These are phyloP conservation scores for Pedinophyceae sp. DNA, from an alignment of 139 green algal genomes.

Conservation along the genomic window DNA sequence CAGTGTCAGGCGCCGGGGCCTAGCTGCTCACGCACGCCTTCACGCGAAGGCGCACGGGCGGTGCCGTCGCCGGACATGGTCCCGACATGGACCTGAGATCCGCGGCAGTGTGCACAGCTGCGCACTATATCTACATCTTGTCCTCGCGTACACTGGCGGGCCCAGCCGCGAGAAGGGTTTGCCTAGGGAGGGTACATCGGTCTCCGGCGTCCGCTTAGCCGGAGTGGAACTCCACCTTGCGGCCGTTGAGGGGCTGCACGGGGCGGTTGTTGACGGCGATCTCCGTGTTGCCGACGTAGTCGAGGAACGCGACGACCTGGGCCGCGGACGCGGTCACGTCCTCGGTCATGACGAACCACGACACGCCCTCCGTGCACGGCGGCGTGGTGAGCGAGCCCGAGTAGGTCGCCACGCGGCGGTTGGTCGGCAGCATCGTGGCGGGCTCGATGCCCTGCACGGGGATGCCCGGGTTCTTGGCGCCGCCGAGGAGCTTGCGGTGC, in stretches of 20 bases:
- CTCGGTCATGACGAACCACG: slow-evolving; percentile 56
- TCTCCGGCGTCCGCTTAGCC: no score
- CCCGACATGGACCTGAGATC: no score
- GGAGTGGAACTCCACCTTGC: slow-evolving; percentile 25
- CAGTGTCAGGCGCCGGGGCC: no score
- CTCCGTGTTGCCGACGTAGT: slow-evolving; percentile 19
- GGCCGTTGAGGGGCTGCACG: slow-evolving; percentile 25
- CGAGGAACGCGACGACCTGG: slow-evolving; percentile 42
- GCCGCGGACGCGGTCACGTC: slow-evolving; percentile 19
- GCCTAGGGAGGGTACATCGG: no score
- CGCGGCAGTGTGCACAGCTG: no score
- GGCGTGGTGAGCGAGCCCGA: slow-evolving; percentile 69
- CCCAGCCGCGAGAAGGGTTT: no score
- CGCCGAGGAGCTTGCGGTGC: not conserved
- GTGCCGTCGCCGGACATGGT: no score
- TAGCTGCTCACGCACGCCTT: no score
- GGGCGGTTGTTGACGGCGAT: slow-evolving; percentile 28
- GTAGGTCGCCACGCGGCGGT: slow-evolving; percentile 29
- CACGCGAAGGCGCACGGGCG: no score
- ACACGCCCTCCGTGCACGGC: slow-evolving; percentile 58
- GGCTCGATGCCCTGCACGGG: not conserved
- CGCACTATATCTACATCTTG: no score
- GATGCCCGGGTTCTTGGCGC: not conserved
- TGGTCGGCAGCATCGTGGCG: not conserved
- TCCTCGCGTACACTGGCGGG: no score